Conservation (phyloP, 106 monocot species). For the Alisma plantagoaquatica region DNA sequence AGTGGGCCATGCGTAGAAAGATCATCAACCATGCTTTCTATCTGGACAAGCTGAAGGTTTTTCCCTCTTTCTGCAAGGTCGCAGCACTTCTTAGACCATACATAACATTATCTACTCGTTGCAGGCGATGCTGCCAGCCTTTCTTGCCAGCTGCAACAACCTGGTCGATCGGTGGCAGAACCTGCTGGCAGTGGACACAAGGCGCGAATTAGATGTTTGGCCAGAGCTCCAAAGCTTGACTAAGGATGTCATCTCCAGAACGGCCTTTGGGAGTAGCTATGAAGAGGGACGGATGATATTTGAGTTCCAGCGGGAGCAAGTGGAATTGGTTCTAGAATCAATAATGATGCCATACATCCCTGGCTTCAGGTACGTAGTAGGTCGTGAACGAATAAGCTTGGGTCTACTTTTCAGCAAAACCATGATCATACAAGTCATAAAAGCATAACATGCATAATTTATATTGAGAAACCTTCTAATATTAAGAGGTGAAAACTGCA, state of each 20-base stretch:
- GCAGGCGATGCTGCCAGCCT: slow-evolving; percentile 53
- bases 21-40: slow-evolving; percentile 46
- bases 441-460: not conserved
- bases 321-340: slow-evolving; percentile 19
- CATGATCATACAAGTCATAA: not conserved
- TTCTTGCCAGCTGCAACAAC: slow-evolving; percentile 27
- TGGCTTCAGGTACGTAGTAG: slow-evolving; percentile 21
- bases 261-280: slow-evolving; percentile 64
- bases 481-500: not conserved
- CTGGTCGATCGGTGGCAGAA: slow-evolving; percentile 40
- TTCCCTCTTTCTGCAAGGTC: not conserved
- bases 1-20: slow-evolving; percentile 39
- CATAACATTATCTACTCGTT: not conserved
- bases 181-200: slow-evolving; percentile 2
- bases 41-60: slow-evolving; percentile 43
- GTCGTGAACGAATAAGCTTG: not conserved
- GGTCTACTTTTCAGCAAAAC: not conserved
- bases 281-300: slow-evolving; percentile 60
- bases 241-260: slow-evolving; percentile 48
- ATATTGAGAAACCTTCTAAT: not conserved
- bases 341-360: slow-evolving; percentile 20
- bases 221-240: slow-evolving; percentile 45
- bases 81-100: not conserved
- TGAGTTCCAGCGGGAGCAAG: slow-evolving; percentile 46
- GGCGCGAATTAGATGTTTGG: slow-evolving; percentile 55